Conservation (phyloP, 305 asterid species). For the Stenogyne calaminthoides region DNA sequence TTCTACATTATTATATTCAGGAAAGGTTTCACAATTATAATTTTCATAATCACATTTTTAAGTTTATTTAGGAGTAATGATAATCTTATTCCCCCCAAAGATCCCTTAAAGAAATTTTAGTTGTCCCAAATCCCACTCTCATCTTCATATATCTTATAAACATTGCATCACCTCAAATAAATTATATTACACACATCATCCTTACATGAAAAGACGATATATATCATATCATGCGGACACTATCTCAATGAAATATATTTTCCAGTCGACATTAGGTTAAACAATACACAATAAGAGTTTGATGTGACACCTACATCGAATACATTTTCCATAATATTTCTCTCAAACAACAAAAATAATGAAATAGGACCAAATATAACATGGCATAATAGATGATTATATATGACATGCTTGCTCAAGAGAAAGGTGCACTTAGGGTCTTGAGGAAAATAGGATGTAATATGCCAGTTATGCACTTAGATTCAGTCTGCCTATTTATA, state of each 20-base stretch:
- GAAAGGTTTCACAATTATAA: neutral
- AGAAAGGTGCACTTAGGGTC: constrained; percentile 9
- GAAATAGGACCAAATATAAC: neutral
- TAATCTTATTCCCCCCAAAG: neutral
- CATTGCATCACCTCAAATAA: neutral
- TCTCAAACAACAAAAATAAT: neutral
- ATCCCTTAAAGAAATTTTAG: neutral
- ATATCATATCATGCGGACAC: neutral
- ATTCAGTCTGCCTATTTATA: constrained; percentile 20
- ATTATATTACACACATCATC: neutral
- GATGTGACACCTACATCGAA: neutral
- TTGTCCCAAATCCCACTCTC: neutral
- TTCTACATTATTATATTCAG: constrained; percentile 8
- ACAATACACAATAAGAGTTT: neutral
- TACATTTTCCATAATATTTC: neutral
- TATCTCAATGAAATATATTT: neutral
- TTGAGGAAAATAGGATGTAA: neutral
- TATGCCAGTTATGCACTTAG: constrained; percentile 11
- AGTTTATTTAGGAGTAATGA: neutral
- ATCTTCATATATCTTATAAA: neutral
- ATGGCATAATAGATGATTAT: neutral
- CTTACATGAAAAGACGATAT: neutral
- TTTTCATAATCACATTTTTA: neutral
- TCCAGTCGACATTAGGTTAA: neutral
- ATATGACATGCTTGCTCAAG: constrained; percentile 23